Base-by-base conservation (phyloP, 2,329 filamentous ascomycete species). In the Sporothrix protearum region DNA sequence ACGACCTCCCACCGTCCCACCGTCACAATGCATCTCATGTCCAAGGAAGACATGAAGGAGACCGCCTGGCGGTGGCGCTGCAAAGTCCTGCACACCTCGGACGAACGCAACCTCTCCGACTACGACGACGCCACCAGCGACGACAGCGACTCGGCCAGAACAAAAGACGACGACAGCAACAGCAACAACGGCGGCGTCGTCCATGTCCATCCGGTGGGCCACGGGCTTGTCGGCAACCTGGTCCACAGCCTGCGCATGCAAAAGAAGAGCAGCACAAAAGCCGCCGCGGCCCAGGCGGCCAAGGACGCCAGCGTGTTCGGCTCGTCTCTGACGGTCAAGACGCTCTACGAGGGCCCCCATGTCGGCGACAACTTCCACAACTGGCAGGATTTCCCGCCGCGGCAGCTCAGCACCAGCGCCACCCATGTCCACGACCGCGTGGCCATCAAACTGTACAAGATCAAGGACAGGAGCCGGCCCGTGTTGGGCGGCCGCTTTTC, bases 401-500 rank as follows among this genome's bases (percentile, higher is more conserved):
- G 79, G 72, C 80, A 83, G 76, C 76, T 82, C 70, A 82, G 79
- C 76, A 83, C 82, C 71, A 77, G 77, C 30, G 78, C 76, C 2
- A 76, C 78, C 63, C 77, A 77, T 53, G 79, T 76, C 7, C 78
- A 83, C 57, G 80, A 81, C 64, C 78, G 80, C 3, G 79, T 81
- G 16, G 82, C 83, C 71, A 82, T 85, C 78, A 82, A 80, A 73
- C 77, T 84, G 25, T 85, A 79, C 81, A 84, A 83, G 78, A 75
- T 82, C 78, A 83, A 83, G 74, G 82, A 85, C 74, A 72, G 72
- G 33, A 75, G 76, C 10, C 83, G 84, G 77, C 78, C 80, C 3
- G 77, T 80, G 70, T 78, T 84, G 49, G 78, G 74, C 0, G 82
- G 82, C 30, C 76, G 76, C n/a, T 80, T 77, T 45, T 77, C 79